Conservation (phyloP, 306 rosid genomes). For the Senna tora region DNA sequence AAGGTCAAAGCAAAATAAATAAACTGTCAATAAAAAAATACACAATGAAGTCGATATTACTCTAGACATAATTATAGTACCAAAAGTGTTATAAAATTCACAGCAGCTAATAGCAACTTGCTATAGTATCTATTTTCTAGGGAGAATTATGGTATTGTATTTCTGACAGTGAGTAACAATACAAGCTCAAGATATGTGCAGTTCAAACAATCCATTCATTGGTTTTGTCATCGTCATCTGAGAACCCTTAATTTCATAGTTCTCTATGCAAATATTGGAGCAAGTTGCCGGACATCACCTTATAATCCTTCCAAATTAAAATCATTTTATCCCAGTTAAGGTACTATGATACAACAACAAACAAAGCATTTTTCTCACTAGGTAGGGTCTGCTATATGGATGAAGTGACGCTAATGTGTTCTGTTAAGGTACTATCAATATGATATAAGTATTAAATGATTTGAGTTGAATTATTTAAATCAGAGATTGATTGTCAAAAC, state of each 20-base stretch:
- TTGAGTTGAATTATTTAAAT: constrained; percentile 24
- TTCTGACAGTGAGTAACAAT: not conserved
- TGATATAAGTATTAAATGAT: constrained; percentile 28
- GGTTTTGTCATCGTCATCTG: not conserved
- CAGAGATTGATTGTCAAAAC: constrained; percentile 23
- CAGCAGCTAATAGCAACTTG: not conserved
- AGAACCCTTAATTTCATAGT: constrained; percentile 2
- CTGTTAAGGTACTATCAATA: not conserved
- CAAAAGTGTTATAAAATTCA: not conserved
- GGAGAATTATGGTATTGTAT: not conserved
- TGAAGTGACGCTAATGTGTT: too few species aligned
- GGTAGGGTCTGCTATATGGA: too few species aligned
- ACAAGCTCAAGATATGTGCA: constrained; percentile 2
- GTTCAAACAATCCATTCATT: constrained; percentile 11
- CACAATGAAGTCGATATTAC: not conserved
- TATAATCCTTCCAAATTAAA: constrained; percentile 20
- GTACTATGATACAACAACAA: too few species aligned
- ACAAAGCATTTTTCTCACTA: too few species aligned
- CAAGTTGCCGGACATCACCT: constrained; percentile 14
- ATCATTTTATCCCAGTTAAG: not conserved
- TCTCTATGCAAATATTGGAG: constrained; percentile 5
- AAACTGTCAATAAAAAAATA: not conserved
- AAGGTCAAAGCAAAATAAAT: not conserved
- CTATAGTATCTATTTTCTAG: not conserved
- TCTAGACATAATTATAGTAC: not conserved